A percentile compares a stretch with the other conserved stretches of the same genome.
phyloP scores from a whole-genome alignment of 1,284 basidiomycete species.

The Cerrena zonata region DNA sequence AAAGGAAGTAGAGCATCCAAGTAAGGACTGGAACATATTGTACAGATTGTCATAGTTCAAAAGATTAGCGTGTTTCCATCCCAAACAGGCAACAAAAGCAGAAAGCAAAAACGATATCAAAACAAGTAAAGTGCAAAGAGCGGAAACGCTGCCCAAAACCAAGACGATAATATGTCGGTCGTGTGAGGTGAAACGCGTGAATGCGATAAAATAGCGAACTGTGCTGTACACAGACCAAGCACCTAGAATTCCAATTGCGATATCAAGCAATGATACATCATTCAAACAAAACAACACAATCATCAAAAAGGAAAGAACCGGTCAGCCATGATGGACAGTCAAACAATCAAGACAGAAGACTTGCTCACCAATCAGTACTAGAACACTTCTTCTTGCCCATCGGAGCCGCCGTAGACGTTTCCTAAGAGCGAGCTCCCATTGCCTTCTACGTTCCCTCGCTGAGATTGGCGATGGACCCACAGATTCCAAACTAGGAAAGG shows the following conservation, averaged over 20 bases:
- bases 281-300: too few species aligned
- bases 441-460: slow-evolving; percentile 36
- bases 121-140: slow-evolving; percentile 52
- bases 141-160: slow-evolving; percentile 54
- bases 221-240: slow-evolving; percentile 56
- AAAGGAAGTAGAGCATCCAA: slow-evolving; percentile 43
- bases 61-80: slow-evolving; percentile 27
- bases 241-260: slow-evolving; percentile 28
- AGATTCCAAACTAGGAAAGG: slow-evolving; percentile 39
- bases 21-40: slow-evolving; percentile 19
- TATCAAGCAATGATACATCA: slow-evolving; percentile 1
- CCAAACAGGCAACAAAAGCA: slow-evolving; percentile 37
- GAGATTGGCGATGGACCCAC: slow-evolving; percentile 34
- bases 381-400: slow-evolving; percentile 33
- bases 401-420: slow-evolving; percentile 39
- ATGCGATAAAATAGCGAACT: slow-evolving; percentile 58
- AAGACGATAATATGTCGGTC: slow-evolving; percentile 41
- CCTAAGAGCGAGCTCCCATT: slow-evolving; percentile 32
- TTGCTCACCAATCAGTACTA: slow-evolving; percentile 44
- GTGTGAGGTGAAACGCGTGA: slow-evolving; percentile 32
- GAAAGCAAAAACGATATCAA: slow-evolving; percentile 37
- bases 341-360: slow-evolving; percentile 1
- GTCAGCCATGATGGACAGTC: too few species aligned
- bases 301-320: too few species aligned
- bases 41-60: slow-evolving; percentile 16